phyloP scores from a whole-genome alignment of 257 asterid genomes.

The Lithospermum erythrorhizon region DNA sequence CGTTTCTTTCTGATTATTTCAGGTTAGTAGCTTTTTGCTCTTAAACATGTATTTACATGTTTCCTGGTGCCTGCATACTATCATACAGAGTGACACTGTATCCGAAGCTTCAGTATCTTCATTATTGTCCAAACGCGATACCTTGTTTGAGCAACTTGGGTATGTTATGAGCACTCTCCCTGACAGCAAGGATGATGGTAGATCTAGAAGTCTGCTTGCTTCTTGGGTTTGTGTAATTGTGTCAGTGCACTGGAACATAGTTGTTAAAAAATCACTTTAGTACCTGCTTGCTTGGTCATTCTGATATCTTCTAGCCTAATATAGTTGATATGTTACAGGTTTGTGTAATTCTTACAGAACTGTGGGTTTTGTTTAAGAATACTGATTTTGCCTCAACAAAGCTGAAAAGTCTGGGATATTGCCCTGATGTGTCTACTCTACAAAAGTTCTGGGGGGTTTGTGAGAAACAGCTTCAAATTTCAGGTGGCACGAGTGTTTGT shows the following conservation, averaged over 20 bases:
- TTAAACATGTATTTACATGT: constrained; percentile 91
- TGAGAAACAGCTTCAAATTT: constrained; percentile 54
- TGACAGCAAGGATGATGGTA: constrained; percentile 31
- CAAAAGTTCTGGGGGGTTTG: constrained; percentile 74
- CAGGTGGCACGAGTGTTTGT: constrained; percentile 46
- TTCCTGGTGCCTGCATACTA: constrained; percentile 71
- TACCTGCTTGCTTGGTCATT: constrained; percentile 1
- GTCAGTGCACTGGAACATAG: not conserved
- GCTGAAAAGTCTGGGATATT: constrained; percentile 60
- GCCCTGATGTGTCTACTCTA: constrained; percentile 46
- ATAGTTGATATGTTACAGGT: constrained; percentile 34
- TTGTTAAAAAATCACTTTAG: constrained; percentile 5
- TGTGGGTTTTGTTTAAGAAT: constrained; percentile 78
- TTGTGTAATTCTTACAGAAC: constrained; percentile 63
- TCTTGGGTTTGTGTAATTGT: constrained; percentile 44
- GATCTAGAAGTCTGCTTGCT: constrained; percentile 50
- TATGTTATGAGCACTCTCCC: constrained; percentile 35
- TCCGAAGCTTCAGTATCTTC: constrained; percentile 53
- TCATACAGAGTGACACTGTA: constrained; percentile 55
- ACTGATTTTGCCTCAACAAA: constrained; percentile 48
- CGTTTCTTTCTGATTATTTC: constrained; percentile 20
- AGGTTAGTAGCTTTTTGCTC: constrained; percentile 79
- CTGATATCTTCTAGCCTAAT: constrained; percentile 12
- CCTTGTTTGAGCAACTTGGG: constrained; percentile 73
- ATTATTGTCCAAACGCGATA: constrained; percentile 48